Evolutionary conservation across 2,329 filamentous ascomycete genomes (phyloP).

Genomic region (Orbilia brochopaga): DNA sequence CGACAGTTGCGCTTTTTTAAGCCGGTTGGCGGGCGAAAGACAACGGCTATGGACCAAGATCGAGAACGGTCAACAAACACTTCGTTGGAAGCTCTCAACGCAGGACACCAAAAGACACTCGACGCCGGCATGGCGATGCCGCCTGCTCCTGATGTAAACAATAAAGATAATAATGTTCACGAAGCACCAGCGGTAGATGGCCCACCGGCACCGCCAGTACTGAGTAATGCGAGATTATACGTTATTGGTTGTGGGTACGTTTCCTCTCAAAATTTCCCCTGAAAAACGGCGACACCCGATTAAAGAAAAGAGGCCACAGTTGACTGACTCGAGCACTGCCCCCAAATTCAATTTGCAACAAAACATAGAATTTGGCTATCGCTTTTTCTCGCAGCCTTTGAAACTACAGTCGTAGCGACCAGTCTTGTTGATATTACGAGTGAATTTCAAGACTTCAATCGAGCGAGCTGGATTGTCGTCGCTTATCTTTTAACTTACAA

Average conservation of each 20-base stretch:
- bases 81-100: slow-evolving; percentile 40
- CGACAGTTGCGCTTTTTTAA: slow-evolving; percentile 5
- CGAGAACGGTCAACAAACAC: slow-evolving; percentile 29
- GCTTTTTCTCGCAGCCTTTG: slow-evolving; percentile 61
- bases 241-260: slow-evolving; percentile 43
- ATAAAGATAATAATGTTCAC: background rate
- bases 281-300: slow-evolving; percentile 3
- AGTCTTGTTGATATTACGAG: slow-evolving; percentile 61
- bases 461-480: slow-evolving; percentile 61
- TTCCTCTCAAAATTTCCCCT: slow-evolving; percentile 9
- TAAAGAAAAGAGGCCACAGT: slow-evolving; percentile 44
- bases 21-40: background rate
- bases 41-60: slow-evolving; percentile 23
- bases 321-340: slow-evolving; percentile 21
- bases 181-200: slow-evolving; percentile 11
- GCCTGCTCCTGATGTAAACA: slow-evolving; percentile 22
- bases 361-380: slow-evolving; percentile 41
- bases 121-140: slow-evolving; percentile 30
- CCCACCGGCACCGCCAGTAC: slow-evolving; percentile 4
- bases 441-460: slow-evolving; percentile 57
- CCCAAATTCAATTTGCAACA: background rate
- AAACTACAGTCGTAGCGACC: slow-evolving; percentile 64
- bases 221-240: slow-evolving; percentile 42
- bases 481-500: slow-evolving; percentile 63
- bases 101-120: slow-evolving; percentile 19